These are phyloP conservation scores for Fraxinus nigra DNA, from an alignment of 305 asterid species.

Conservation along the genomic window DNA sequence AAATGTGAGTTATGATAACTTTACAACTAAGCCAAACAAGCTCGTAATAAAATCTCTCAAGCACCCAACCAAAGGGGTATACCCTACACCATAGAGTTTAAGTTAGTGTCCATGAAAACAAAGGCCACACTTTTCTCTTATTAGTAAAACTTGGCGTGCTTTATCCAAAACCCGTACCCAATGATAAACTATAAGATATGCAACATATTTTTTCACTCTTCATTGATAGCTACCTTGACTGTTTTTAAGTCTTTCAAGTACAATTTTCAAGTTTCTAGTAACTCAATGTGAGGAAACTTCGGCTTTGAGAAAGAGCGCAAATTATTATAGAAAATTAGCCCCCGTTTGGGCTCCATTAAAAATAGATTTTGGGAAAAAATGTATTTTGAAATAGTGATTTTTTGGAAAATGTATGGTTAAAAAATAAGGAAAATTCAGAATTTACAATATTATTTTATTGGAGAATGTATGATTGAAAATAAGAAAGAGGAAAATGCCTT, in stretches of 20 bases:
- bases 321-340: neutral
- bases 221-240: neutral
- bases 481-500: too few species aligned
- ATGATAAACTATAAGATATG: neutral
- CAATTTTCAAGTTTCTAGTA: neutral
- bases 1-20: neutral
- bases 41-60: neutral
- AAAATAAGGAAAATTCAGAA: too few species aligned
- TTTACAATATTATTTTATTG: too few species aligned
- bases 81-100: neutral
- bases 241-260: neutral
- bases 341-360: too few species aligned
- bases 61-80: neutral
- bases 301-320: constrained; percentile 1
- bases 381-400: too few species aligned
- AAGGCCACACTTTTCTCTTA: neutral
- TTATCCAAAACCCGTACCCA: neutral
- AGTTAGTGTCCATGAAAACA: neutral
- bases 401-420: too few species aligned
- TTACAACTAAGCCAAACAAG: neutral
- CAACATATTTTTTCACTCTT: neutral
- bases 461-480: too few species aligned
- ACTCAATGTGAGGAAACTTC: constrained; percentile 7
- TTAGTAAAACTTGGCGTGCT: neutral
- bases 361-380: too few species aligned